Conservation (phyloP, 116 monocot species). For the Phalaenopsis hybrid region DNA sequence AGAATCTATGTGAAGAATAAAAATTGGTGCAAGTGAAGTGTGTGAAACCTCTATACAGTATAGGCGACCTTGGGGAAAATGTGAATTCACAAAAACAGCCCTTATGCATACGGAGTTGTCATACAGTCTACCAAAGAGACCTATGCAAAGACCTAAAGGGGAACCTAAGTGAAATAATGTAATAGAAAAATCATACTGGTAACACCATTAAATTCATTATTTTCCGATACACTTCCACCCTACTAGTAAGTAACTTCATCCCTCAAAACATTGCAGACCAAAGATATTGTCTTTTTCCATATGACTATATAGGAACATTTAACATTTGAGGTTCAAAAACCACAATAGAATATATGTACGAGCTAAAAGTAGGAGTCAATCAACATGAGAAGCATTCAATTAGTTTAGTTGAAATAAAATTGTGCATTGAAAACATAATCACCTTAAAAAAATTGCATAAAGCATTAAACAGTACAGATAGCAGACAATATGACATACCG, state of each 20-base stretch:
- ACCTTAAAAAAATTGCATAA: background rate
- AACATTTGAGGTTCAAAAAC: background rate
- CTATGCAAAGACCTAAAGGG: too few relatives aligned
- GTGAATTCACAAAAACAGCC: too few relatives aligned
- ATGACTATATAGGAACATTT: background rate
- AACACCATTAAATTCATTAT: background rate
- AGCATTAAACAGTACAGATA: background rate
- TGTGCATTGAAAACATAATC: background rate
- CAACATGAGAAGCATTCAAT: background rate
- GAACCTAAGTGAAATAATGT: background rate
- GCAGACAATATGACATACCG: conserved; percentile 26
- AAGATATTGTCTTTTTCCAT: background rate
- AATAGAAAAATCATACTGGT: background rate
- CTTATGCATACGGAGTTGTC: too few relatives aligned
- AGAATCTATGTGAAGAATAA: too few relatives aligned
- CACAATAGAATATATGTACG: background rate
- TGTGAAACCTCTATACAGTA: too few relatives aligned
- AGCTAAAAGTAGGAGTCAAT: background rate
- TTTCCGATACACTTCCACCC: background rate
- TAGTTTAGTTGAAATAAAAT: background rate
- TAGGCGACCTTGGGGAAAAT: too few relatives aligned
- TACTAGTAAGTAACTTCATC: background rate
- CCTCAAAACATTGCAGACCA: background rate
- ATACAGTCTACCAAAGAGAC: too few relatives aligned
- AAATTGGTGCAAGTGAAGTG: too few relatives aligned